Evolutionary conservation across 352 stramenopile genomes (phyloP).

Genomic region (Lagenidium giganteum): DNA sequence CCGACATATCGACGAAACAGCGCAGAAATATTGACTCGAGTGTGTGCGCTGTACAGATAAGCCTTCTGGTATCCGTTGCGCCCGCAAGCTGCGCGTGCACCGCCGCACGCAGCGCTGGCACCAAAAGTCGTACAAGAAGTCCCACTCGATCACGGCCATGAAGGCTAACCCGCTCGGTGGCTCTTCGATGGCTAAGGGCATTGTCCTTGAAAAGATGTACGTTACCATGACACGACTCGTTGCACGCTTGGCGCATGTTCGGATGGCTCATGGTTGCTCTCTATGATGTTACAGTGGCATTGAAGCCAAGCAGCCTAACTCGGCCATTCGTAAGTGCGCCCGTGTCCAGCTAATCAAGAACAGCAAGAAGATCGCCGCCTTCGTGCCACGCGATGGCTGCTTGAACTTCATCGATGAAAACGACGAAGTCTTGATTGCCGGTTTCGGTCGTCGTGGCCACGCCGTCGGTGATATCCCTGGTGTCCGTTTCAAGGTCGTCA

Average conservation of each 20-base stretch:
- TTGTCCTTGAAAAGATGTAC: slow-evolving; percentile 99
- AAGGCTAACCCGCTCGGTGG: slow-evolving; percentile 99
- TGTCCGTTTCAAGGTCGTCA: slow-evolving; percentile 99
- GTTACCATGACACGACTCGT: slow-evolving; percentile 11
- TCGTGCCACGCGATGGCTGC: slow-evolving; percentile 99
- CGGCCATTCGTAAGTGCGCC: slow-evolving; percentile 99
- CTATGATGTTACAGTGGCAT: slow-evolving; percentile 84
- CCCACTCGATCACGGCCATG: slow-evolving; percentile 98
- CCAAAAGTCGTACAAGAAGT: slow-evolving; percentile 99
- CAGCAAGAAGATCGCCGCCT: slow-evolving; percentile 99
- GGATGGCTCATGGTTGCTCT: no score
- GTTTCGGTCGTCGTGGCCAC: slow-evolving; percentile 99
- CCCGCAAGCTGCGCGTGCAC: slow-evolving; percentile 99
- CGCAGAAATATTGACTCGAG: neutral
- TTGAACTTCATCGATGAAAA: slow-evolving; percentile 99
- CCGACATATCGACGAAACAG: no score
- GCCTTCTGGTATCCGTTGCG: slow-evolving; percentile 98
- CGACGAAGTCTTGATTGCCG: slow-evolving; percentile 99
- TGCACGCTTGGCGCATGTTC: no score
- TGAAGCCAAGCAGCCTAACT: slow-evolving; percentile 99
- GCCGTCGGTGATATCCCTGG: slow-evolving; percentile 99
- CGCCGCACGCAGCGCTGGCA: slow-evolving; percentile 97
- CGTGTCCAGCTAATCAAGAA: slow-evolving; percentile 99
- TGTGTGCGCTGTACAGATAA: slow-evolving; percentile 88
- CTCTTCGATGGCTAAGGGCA: slow-evolving; percentile 99